A percentile compares a stretch with the other conserved stretches of the same genome.
phyloP scores from a whole-genome alignment of 495 filamentous ascomycete species.

The Aspergillus cavernicola region DNA sequence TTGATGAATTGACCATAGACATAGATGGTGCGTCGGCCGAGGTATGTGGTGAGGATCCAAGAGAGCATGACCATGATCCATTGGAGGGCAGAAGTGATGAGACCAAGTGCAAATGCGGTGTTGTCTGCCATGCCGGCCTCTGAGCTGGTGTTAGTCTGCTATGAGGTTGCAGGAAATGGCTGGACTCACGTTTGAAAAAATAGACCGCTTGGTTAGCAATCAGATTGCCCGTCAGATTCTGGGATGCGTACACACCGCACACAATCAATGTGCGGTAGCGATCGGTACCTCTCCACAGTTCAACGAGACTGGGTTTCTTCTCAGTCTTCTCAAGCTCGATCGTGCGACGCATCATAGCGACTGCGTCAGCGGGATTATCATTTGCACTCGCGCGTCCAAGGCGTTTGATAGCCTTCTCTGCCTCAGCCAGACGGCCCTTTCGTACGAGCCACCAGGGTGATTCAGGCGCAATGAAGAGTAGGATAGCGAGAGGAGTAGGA shows the following conservation, averaged over 20 bases:
- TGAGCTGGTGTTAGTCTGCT: conserved; percentile 17
- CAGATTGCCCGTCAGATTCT: conserved; percentile 51
- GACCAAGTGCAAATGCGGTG: conserved; percentile 31
- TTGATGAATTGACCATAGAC: conserved; percentile 57
- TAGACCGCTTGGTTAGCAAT: conserved; percentile 78
- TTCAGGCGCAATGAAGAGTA: conserved; percentile 63
- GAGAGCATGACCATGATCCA: conserved; percentile 29
- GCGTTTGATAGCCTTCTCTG: conserved; percentile 58
- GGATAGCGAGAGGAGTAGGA: conserved; percentile 64
- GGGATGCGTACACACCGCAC: conserved; percentile 50
- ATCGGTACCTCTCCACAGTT: conserved; percentile 67
- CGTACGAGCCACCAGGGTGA: conserved; percentile 54
- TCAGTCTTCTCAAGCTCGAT: conserved; percentile 56
- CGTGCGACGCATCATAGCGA: conserved; percentile 74
- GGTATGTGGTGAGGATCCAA: conserved; percentile 65
- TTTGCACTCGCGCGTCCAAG: conserved; percentile 49
- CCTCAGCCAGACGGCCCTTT: conserved; percentile 58
- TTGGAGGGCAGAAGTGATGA: conserved; percentile 38
- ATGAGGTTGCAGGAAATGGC: conserved; percentile 10
- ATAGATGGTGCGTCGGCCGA: conserved; percentile 68
- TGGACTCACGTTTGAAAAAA: conserved; percentile 54
- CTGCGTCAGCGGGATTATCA: conserved; percentile 58
- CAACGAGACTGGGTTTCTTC: conserved; percentile 55
- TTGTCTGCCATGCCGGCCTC: conserved; percentile 60
- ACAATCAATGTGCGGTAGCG: conserved; percentile 64